Conservation (phyloP, 208 protist species). For the Vickermania ingenoplastis region DNA sequence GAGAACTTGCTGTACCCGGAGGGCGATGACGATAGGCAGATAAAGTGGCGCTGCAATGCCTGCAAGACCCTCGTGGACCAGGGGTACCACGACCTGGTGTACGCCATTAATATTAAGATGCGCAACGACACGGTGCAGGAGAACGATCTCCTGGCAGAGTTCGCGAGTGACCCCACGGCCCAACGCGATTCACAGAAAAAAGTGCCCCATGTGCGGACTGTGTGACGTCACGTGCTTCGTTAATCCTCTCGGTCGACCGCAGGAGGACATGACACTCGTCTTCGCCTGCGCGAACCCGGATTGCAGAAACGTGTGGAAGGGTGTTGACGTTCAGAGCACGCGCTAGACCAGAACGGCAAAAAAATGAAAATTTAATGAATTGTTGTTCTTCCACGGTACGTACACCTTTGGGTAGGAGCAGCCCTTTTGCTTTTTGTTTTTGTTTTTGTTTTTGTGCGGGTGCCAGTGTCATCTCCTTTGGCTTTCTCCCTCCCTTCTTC, state of each 20-base stretch:
- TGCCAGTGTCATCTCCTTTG: conserved; percentile 7
- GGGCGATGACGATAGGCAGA: conserved; percentile 31
- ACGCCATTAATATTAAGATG: conserved; percentile 83
- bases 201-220: conserved; percentile 53
- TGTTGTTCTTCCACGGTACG: background rate
- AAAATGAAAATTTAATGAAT: background rate
- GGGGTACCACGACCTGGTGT: conserved; percentile 74
- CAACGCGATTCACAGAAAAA: conserved; percentile 73
- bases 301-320: conserved; percentile 83
- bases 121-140: conserved; percentile 66
- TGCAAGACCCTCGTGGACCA: conserved; percentile 53
- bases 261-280: conserved; percentile 88
- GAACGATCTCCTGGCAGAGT: conserved; percentile 73
- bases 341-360: background rate
- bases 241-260: conserved; percentile 78
- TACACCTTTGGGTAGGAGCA: background rate
- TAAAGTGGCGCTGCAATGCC: conserved; percentile 83
- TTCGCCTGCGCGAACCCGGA: conserved; percentile 78
- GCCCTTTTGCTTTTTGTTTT: background rate
- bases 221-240: conserved; percentile 81
- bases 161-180: conserved; percentile 83
- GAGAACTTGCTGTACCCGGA: conserved; percentile 86
- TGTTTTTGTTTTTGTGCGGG: conserved; percentile 7
- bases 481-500: too few relatives aligned
- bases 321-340: conserved; percentile 28